Percentiles rank a stretch among this genome's conserved stretches.
These are phyloP conservation scores for Chalara sp. DNA, from an alignment of 2,329 filamentous ascomycete species.

Conservation along the genomic window DNA sequence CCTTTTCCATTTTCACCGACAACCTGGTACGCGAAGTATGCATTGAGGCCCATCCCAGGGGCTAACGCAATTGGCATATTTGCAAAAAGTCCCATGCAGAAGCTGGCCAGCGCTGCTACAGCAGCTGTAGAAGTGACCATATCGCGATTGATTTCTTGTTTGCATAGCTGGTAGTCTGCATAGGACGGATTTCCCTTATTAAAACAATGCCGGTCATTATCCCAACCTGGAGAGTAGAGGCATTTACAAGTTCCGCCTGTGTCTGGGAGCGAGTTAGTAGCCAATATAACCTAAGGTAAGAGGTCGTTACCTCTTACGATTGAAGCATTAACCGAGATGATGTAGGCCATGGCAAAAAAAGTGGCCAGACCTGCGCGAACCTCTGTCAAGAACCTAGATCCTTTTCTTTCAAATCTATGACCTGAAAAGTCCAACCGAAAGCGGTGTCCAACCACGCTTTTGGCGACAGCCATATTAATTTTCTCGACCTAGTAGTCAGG, in stretches of 20 bases:
- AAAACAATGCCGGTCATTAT: slow-evolving; percentile 27
- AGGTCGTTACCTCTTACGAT: slow-evolving; percentile 31
- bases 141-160: slow-evolving; percentile 49
- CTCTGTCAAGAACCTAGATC: slow-evolving; percentile 75
- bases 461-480: slow-evolving; percentile 45
- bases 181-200: slow-evolving; percentile 44
- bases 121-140: slow-evolving; percentile 80
- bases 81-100: slow-evolving; percentile 76
- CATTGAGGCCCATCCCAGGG: slow-evolving; percentile 77
- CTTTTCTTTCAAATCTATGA: slow-evolving; percentile 50
- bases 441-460: slow-evolving; percentile 59
- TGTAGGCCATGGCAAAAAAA: slow-evolving; percentile 63
- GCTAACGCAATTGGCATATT: slow-evolving; percentile 68
- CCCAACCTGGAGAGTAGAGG: slow-evolving; percentile 22
- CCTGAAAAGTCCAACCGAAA: slow-evolving; percentile 79
- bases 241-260: slow-evolving; percentile 21
- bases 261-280: slow-evolving; percentile 58
- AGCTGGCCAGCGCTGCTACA: slow-evolving; percentile 71
- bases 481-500: slow-evolving; percentile 18
- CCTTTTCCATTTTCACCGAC: slow-evolving; percentile 73
- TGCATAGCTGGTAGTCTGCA: slow-evolving; percentile 60
- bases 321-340: slow-evolving; percentile 57
- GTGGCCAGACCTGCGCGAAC: slow-evolving; percentile 76
- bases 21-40: slow-evolving; percentile 74
- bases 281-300: slow-evolving; percentile 38